Evolutionary conservation across 2,329 filamentous ascomycete genomes (phyloP).

Genomic region (Capronia epimyces): DNA sequence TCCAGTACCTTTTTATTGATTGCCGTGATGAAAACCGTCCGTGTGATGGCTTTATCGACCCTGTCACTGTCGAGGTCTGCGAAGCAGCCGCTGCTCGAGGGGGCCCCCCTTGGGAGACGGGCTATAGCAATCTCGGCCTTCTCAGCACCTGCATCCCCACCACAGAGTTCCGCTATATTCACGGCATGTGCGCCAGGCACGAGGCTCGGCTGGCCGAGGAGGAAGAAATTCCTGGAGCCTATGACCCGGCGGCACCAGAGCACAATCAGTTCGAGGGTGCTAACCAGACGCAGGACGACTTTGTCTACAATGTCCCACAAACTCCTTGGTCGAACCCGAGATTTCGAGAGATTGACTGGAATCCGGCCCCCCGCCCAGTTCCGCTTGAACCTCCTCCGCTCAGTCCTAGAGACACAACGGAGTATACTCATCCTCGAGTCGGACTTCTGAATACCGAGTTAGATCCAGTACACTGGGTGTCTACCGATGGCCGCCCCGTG

Average conservation of each 20-base stretch:
- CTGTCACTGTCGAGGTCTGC: not conserved
- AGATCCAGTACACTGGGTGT: conserved; percentile 8
- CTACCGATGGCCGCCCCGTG: conserved; percentile 9
- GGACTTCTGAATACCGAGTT: conserved; percentile 8
- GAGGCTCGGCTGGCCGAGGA: not conserved
- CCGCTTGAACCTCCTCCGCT: conserved; percentile 6
- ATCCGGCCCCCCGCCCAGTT: conserved; percentile 5
- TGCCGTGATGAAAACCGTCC: not conserved
- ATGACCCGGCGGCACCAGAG: not conserved
- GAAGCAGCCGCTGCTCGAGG: not conserved
- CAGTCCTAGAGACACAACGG: not conserved
- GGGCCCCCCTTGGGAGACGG: not conserved
- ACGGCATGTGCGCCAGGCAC: not conserved
- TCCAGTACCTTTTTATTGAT: not conserved
- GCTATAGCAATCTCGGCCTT: not conserved
- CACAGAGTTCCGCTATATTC: not conserved
- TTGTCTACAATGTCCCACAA: conserved; percentile 3
- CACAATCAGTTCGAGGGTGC: conserved; percentile 1
- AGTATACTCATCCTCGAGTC: not conserved
- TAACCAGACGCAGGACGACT: conserved; percentile 1
- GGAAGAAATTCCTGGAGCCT: not conserved
- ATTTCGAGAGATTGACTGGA: conserved; percentile 15
- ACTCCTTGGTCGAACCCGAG: conserved; percentile 6
- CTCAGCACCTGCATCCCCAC: not conserved
- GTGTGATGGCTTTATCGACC: not conserved